Evolutionary conservation across 2,329 filamentous ascomycete species (phyloP).

Genomic region (Aspergillus clavatus): DNA sequence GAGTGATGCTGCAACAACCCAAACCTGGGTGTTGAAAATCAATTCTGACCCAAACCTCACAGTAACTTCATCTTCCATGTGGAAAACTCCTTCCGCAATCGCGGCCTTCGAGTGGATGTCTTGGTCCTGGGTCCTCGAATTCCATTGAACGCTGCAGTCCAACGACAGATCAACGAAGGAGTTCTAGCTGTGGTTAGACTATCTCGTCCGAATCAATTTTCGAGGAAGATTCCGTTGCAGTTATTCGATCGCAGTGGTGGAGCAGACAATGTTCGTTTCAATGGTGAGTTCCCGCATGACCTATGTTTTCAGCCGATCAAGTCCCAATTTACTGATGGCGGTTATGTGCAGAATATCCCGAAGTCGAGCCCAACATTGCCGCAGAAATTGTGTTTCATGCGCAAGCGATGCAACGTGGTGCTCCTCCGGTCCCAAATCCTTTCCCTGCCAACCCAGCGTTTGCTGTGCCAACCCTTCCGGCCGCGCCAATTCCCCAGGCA

Average conservation of each 20-base stretch:
- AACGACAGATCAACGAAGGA: constrained; percentile 80
- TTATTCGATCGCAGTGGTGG: constrained; percentile 77
- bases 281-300: too few relatives aligned
- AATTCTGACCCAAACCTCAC: constrained; percentile 14
- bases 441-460: constrained; percentile 35
- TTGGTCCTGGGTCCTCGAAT: constrained; percentile 75
- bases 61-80: constrained; percentile 79
- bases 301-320: background rate
- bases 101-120: constrained; percentile 69
- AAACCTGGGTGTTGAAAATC: constrained; percentile 2
- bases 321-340: background rate
- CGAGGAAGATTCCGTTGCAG: constrained; percentile 72
- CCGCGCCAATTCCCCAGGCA: constrained; percentile 29
- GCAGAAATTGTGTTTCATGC: constrained; percentile 72
- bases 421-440: constrained; percentile 32
- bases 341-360: constrained; percentile 62
- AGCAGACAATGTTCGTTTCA: constrained; percentile 71
- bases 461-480: constrained; percentile 32
- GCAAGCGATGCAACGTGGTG: constrained; percentile 33
- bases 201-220: constrained; percentile 62
- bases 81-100: constrained; percentile 67
- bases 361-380: constrained; percentile 71
- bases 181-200: constrained; percentile 80
- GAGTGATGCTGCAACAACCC: constrained; percentile 11
- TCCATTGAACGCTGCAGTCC: constrained; percentile 71